Evolutionary conservation across 2,329 filamentous ascomycete genomes (phyloP), one percentile per base, ranked within the genome.

Genomic region (Colletotrichum tropicicola): DNA sequence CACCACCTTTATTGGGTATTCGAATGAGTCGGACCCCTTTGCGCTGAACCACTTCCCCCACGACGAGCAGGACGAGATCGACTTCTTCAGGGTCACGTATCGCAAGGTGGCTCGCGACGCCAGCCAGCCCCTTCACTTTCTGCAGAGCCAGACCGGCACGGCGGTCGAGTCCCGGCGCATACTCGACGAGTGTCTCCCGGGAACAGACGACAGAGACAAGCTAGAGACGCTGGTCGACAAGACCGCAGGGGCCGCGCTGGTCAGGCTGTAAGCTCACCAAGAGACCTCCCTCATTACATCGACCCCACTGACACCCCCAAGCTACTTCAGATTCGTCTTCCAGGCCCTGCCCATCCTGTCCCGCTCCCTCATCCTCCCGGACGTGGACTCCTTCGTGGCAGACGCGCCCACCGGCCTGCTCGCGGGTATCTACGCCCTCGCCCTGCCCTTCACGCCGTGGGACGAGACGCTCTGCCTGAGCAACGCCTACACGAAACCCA

Each of bases 11-110:
- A 65, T 70, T 39, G 44, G 32, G 25, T 52, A 39, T 15, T 55
- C 47, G 6, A 49, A 60, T 43, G 45, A 64, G n/a, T 54, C 49
- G 61, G 59, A 72, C 35, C 69, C 54, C 41, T 66, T 53, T n/a
- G 13, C 39, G 28, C 27, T 57, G 15, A 58, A 78, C 67, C 35
- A 72, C 66, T 45, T 73, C 68, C 68, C 72, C 67, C 68, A 70
- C 61, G 43, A 66, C 58, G 49, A 69, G 13, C 56, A 63, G 2
- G 75, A 77, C 37, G 66, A 75, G 41, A 49, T 76, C 17, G 68
- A 72, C 66, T 77, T 76, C 67, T 70, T 69, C 60, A 53, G 58
- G 15, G 69, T 70, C 25, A 67, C 67, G 2, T 70, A 70, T 47
- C 67, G 68, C n/a, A 68, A 57, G 23, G 28, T 62, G 3, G 17